A percentile compares a stretch with the other conserved stretches of the same genome.
phyloP scores from a whole-genome alignment of 208 protist genomes.

The Crithidia fasciculata region DNA sequence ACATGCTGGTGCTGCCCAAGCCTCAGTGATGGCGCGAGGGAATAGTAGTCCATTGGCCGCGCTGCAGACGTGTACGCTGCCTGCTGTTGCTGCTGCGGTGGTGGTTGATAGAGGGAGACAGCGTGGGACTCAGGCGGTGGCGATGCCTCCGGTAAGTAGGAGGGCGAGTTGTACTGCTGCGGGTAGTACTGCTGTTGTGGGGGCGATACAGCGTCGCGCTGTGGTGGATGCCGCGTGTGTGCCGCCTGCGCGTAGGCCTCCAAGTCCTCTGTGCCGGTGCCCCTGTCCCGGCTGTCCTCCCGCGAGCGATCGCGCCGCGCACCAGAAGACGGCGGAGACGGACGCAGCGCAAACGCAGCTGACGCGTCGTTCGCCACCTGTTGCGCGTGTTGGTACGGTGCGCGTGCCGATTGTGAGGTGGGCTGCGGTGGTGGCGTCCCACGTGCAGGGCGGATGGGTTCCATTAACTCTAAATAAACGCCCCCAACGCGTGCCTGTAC shows the following conservation, averaged over 20 bases:
- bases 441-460: background rate
- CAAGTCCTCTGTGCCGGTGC: slow-evolving; percentile 11
- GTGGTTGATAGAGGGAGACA: background rate
- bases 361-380: background rate
- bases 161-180: background rate
- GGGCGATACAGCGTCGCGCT: background rate
- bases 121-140: background rate
- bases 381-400: background rate
- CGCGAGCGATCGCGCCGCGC: background rate
- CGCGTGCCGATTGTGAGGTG: background rate
- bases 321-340: background rate
- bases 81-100: slow-evolving; percentile 9
- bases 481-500: slow-evolving; percentile 2
- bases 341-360: slow-evolving; percentile 1
- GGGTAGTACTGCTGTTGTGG: slow-evolving; percentile 1
- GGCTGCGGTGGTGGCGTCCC: background rate
- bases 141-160: too few species aligned
- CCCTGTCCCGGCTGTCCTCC: slow-evolving; percentile 4
- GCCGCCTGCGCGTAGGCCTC: slow-evolving; percentile 9
- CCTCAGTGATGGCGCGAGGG: slow-evolving; percentile 19
- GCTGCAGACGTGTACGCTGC: background rate
- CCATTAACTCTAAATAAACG: slow-evolving; percentile 12
- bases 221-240: background rate
- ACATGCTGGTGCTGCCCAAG: slow-evolving; percentile 27
- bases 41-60: slow-evolving; percentile 5